These are phyloP conservation scores for Puccinia sorghi DNA, from an alignment of 1,284 basidiomycete species.

Conservation along the genomic window DNA sequence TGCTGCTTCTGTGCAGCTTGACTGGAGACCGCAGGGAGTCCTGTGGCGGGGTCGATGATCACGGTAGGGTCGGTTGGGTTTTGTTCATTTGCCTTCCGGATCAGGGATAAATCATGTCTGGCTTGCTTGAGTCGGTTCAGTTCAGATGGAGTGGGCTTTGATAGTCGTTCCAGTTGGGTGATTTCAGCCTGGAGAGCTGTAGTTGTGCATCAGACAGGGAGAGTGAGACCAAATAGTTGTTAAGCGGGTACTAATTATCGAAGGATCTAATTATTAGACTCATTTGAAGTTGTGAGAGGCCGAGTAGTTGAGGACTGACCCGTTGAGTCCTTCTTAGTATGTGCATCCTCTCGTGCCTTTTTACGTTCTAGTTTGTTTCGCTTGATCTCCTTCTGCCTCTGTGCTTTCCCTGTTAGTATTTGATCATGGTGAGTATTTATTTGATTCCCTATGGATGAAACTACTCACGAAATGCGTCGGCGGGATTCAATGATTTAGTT, in stretches of 20 bases:
- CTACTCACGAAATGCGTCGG: conserved; percentile 54
- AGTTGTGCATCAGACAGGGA: too few species aligned
- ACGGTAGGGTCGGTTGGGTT: conserved; percentile 12
- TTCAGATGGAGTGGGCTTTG: conserved; percentile 26
- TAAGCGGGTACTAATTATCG: too few species aligned
- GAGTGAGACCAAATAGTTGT: too few species aligned
- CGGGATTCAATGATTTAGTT: conserved; percentile 53
- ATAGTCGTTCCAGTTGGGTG: conserved; percentile 38
- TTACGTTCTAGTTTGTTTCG: conserved; percentile 48
- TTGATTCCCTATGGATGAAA: too few species aligned
- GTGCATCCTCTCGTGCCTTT: conserved; percentile 42
- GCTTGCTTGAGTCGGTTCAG: conserved; percentile 36
- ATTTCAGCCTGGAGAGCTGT: conserved; percentile 49
- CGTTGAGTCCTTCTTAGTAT: conserved; percentile 37
- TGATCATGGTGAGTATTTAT: background rate
- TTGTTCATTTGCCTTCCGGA: conserved; percentile 32
- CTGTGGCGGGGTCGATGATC: conserved; percentile 43
- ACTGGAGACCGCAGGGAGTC: conserved; percentile 22
- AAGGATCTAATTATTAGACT: background rate
- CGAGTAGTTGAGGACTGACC: conserved; percentile 18
- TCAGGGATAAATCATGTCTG: conserved; percentile 15
- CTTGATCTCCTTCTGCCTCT: conserved; percentile 49
- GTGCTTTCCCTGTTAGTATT: conserved; percentile 37
- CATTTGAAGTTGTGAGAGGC: background rate
- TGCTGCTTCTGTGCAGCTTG: too few species aligned